phyloP scores from a whole-genome alignment of 2,329 filamentous ascomycete species.

The Penicillium sp. region DNA sequence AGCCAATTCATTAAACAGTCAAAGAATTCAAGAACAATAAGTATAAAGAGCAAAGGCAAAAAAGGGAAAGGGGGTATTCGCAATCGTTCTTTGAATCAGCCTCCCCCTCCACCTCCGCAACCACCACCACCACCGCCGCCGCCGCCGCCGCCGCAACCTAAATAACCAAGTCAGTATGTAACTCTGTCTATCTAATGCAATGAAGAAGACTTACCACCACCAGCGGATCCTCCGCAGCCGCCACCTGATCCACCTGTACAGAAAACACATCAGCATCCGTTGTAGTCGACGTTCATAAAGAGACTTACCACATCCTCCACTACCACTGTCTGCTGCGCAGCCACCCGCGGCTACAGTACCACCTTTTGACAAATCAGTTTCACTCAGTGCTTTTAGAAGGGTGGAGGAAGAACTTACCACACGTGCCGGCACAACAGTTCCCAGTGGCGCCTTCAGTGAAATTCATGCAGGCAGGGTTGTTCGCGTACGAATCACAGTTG shows the following conservation, averaged over 20 bases:
- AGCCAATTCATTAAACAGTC: neutral
- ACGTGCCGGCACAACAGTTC: conserved; percentile 51
- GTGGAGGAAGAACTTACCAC: conserved; percentile 25
- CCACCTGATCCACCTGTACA: conserved; percentile 6
- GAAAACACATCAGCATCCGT: neutral
- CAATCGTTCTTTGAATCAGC: neutral
- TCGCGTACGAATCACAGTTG: conserved; percentile 43
- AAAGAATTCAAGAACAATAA: neutral
- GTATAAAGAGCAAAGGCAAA: neutral
- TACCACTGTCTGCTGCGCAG: conserved; percentile 29
- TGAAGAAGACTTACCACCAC: conserved; percentile 11
- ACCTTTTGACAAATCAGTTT: conserved; percentile 5
- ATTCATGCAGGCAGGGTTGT: conserved; percentile 49
- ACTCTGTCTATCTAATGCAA: neutral
- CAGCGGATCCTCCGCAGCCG: conserved; percentile 16
- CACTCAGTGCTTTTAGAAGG: neutral
- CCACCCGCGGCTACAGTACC: conserved; percentile 20
- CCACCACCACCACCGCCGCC: neutral
- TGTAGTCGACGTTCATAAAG: neutral
- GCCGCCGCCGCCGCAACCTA: neutral
- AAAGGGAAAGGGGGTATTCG: neutral
- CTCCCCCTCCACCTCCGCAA: conserved; percentile 2
- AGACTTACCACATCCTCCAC: conserved; percentile 16
- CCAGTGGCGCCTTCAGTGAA: conserved; percentile 42
- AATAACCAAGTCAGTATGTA: neutral